Evolutionary conservation across 306 rosid genomes (phyloP).

Genomic region (Mimosa bimucronata): DNA sequence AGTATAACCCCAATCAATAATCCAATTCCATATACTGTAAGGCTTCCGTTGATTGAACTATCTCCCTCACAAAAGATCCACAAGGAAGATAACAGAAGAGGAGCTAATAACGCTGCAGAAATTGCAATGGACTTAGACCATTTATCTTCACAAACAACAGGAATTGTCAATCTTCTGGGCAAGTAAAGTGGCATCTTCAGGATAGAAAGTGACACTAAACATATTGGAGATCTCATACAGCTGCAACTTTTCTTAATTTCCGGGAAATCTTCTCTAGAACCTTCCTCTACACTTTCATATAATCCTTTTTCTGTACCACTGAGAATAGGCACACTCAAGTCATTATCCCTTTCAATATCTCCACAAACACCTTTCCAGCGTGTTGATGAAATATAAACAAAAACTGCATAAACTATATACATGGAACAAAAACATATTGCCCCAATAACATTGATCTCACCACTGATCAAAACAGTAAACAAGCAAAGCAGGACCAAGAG

Average conservation of each 20-base stretch:
- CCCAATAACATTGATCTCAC: constrained; percentile 47
- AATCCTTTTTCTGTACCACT: constrained; percentile 46
- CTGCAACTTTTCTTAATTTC: constrained; percentile 37
- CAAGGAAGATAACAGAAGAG: constrained; percentile 46
- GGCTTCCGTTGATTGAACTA: constrained; percentile 29
- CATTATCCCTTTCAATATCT: constrained; percentile 37
- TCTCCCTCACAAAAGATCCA: constrained; percentile 27
- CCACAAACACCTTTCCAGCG: constrained; percentile 38
- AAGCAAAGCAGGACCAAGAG: constrained; percentile 50
- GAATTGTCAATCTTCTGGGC: constrained; percentile 61
- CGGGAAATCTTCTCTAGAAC: constrained; percentile 29
- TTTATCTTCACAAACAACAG: constrained; percentile 53
- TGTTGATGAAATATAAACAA: constrained; percentile 45
- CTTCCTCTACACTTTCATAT: constrained; percentile 32
- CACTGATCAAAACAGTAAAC: constrained; percentile 38
- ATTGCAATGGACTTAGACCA: constrained; percentile 56
- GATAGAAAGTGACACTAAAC: constrained; percentile 26
- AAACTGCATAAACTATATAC: constrained; percentile 52
- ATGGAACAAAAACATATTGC: constrained; percentile 47
- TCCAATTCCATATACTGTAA: constrained; percentile 45
- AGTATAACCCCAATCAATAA: constrained; percentile 41
- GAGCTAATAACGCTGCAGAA: constrained; percentile 48
- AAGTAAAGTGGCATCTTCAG: constrained; percentile 60
- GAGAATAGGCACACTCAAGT: constrained; percentile 53
- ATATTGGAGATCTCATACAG: constrained; percentile 34